These are phyloP conservation scores for Diplodia mutila DNA, from an alignment of 2,329 filamentous ascomycete species.

Conservation along the genomic window DNA sequence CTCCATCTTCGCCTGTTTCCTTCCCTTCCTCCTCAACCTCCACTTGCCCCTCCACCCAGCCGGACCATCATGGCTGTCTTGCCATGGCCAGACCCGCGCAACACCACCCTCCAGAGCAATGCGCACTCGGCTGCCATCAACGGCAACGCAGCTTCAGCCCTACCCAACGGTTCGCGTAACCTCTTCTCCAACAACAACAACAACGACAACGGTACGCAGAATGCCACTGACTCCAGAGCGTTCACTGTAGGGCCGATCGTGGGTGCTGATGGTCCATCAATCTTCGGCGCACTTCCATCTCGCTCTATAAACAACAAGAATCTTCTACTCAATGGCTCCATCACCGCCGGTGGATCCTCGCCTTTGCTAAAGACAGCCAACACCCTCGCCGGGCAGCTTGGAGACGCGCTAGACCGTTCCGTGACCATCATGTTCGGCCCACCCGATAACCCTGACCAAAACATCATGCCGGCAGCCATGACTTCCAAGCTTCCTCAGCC, in stretches of 20 bases:
- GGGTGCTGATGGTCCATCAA: neutral
- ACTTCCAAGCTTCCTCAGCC: neutral
- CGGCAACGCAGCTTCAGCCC: neutral
- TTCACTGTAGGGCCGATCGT: neutral
- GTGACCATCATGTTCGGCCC: slow-evolving; percentile 5
- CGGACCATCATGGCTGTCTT: neutral
- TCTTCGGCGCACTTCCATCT: neutral
- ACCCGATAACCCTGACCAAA: neutral
- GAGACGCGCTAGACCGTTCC: neutral
- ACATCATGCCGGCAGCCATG: neutral
- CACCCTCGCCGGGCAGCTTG: neutral
- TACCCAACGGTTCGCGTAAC: too few relatives aligned
- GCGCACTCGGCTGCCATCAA: neutral
- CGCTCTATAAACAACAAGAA: neutral
- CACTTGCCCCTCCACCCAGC: neutral
- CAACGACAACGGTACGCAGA: neutral
- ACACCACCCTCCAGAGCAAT: neutral
- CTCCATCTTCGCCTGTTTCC: neutral
- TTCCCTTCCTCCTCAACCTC: neutral
- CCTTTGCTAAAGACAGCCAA: neutral
- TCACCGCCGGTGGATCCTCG: neutral
- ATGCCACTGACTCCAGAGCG: neutral
- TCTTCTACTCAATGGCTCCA: neutral
- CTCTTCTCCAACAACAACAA: too few relatives aligned
- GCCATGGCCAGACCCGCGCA: neutral